A percentile compares a stretch with the other conserved stretches of the same genome.
These are phyloP conservation scores for Nothophytophthora sp. DNA, from an alignment of 352 stramenopile genomes.

Conservation along the genomic window DNA sequence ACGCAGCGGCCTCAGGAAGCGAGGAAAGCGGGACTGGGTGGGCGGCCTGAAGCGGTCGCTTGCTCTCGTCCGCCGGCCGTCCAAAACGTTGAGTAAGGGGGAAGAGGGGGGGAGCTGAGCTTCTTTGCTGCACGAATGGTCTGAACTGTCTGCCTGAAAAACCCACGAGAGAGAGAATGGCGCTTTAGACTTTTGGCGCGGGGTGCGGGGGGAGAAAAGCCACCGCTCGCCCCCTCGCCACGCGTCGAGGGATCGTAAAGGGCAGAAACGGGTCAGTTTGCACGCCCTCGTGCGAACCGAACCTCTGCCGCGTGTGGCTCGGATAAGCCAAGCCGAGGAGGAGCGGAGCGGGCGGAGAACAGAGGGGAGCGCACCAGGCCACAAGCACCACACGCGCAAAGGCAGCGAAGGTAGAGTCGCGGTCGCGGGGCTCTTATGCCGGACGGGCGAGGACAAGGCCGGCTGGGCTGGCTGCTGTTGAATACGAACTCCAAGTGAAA, in stretches of 20 bases:
- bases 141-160: too few relatives aligned
- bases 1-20: not conserved
- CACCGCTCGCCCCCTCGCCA: constrained; percentile 20
- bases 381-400: too few relatives aligned
- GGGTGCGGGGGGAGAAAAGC: not conserved
- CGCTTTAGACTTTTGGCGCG: too few relatives aligned
- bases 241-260: constrained; percentile 18
- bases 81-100: constrained; percentile 32
- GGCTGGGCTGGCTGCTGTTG: too few relatives aligned
- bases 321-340: too few relatives aligned
- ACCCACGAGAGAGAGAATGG: constrained; percentile 17
- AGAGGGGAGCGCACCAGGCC: too few relatives aligned
- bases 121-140: too few relatives aligned
- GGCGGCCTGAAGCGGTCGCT: constrained; percentile 18
- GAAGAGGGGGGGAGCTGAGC: too few relatives aligned
- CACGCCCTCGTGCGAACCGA: not conserved
- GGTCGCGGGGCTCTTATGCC: constrained; percentile 19
- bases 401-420: not conserved
- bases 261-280: constrained; percentile 13
- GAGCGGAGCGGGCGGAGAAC: too few relatives aligned
- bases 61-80: constrained; percentile 22
- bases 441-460: too few relatives aligned
- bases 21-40: not conserved
- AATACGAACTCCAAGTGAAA: too few relatives aligned
- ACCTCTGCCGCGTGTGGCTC: constrained; percentile 10